Conservation (phyloP, 768 basidiomycete genomes). For the Sporobolomyces phaffii region DNA sequence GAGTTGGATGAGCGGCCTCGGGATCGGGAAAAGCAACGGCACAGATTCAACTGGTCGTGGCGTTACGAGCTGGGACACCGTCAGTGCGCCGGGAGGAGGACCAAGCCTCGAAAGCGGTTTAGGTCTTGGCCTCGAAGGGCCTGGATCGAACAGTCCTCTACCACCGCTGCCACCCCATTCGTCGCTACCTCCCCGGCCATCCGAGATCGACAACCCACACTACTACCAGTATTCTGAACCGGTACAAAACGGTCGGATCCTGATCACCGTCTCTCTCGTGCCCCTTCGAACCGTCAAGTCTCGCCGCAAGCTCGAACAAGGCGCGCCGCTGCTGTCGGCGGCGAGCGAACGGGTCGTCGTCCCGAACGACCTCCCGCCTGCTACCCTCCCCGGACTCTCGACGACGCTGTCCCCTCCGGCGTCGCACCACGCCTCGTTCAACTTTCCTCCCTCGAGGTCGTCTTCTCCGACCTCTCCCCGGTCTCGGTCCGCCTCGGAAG, state of each 20-base stretch:
- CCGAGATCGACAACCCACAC: neutral
- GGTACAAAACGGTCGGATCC: neutral
- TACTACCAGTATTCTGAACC: neutral
- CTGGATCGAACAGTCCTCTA: neutral
- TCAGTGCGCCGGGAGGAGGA: neutral
- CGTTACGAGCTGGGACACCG: conserved; percentile 18
- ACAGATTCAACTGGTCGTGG: neutral
- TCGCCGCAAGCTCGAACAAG: neutral
- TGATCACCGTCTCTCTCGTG: conserved; percentile 30
- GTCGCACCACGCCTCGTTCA: conserved; percentile 3
- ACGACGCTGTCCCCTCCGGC: conserved; percentile 7
- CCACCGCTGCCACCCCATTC: neutral
- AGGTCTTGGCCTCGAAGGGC: conserved; percentile 9
- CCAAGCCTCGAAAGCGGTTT: neutral
- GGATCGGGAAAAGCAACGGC: neutral
- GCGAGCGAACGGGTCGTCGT: too few species aligned
- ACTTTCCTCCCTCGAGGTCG: conserved; percentile 3
- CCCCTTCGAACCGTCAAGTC: conserved; percentile 21
- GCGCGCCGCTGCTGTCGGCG: too few species aligned
- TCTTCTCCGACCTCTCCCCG: neutral
- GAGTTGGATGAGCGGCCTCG: conserved; percentile 25
- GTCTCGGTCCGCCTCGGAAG: neutral
- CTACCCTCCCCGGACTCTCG: conserved; percentile 8
- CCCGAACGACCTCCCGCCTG: conserved; percentile 3
- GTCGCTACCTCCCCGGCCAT: neutral